phyloP scores from a whole-genome alignment of 768 basidiomycete species.

The Pisolithus tinctorius region DNA sequence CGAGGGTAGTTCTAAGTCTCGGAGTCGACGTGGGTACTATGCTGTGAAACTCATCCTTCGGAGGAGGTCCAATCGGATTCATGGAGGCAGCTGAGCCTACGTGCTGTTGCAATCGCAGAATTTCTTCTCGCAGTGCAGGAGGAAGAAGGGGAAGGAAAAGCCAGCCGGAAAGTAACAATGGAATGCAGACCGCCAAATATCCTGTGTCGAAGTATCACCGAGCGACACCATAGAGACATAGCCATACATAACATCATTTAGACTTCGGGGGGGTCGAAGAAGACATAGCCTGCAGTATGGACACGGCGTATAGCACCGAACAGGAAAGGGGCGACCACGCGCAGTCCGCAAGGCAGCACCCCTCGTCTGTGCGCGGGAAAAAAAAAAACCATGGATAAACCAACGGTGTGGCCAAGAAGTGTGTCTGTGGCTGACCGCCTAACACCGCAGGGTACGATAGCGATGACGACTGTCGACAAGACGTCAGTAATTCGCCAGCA shows the following conservation, averaged over 20 bases:
- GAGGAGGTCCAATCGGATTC: not conserved
- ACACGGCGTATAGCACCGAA: slow-evolving; percentile 7
- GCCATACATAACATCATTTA: not conserved
- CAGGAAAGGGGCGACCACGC: slow-evolving; percentile 20
- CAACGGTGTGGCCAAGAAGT: not conserved
- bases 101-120: slow-evolving; percentile 6
- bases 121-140: slow-evolving; percentile 1
- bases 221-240: not conserved
- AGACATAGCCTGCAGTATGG: slow-evolving; percentile 12
- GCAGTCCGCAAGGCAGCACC: slow-evolving; percentile 22
- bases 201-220: not conserved
- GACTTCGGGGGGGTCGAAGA: not conserved
- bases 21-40: slow-evolving; percentile 17
- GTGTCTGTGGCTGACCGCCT: not conserved
- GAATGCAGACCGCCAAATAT: not conserved
- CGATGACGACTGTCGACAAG: slow-evolving; percentile 18
- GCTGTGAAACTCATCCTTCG: not conserved
- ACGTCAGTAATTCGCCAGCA: slow-evolving; percentile 7
- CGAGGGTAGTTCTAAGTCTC: slow-evolving; percentile 8
- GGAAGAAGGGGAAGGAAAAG: not conserved
- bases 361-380: slow-evolving; percentile 15
- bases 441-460: slow-evolving; percentile 5
- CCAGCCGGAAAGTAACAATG: not conserved
- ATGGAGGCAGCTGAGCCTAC: not conserved
- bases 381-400: slow-evolving; percentile 8